Conservation (phyloP, 2,329 filamentous ascomycete genomes). For the Exophiala calicioides region DNA sequence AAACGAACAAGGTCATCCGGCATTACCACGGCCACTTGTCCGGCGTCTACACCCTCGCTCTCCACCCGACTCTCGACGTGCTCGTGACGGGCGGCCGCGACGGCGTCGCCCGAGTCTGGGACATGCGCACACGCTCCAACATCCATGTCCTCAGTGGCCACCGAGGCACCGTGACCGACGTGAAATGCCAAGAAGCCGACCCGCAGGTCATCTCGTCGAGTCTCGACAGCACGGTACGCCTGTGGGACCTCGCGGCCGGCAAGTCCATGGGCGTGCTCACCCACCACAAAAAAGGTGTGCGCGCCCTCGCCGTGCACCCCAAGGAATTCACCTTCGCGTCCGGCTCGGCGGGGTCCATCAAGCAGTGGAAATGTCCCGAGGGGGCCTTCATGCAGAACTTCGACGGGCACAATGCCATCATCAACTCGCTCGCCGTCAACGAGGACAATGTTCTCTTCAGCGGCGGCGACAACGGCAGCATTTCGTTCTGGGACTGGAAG, state of each 20-base stretch:
- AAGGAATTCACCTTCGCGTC: conserved; percentile 95
- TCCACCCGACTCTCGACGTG: conserved; percentile 95
- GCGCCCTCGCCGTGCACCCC: conserved; percentile 80
- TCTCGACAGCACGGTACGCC: conserved; percentile 82
- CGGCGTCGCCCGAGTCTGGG: conserved; percentile 93
- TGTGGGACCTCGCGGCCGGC: conserved; percentile 95
- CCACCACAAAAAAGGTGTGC: conserved; percentile 97
- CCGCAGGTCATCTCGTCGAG: conserved; percentile 94
- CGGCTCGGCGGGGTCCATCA: conserved; percentile 89
- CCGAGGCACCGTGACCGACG: conserved; percentile 82
- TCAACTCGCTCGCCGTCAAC: conserved; percentile 91
- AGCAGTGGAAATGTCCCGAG: conserved; percentile 99
- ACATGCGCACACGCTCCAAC: conserved; percentile 95
- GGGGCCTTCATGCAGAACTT: conserved; percentile 99
- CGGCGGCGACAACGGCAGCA: conserved; percentile 91
- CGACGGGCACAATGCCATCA: conserved; percentile 91
- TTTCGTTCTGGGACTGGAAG: conserved; percentile 99
- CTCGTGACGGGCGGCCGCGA: conserved; percentile 93
- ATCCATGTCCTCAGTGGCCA: conserved; percentile 91
- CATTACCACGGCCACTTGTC: conserved; percentile 97
- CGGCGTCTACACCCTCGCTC: conserved; percentile 86
- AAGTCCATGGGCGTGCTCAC: conserved; percentile 96
- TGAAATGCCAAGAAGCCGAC: conserved; percentile 93
- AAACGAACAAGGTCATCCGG: conserved; percentile 98
- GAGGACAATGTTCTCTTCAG: conserved; percentile 95